Percentiles rank a stretch among this genome's conserved stretches.
Conservation (phyloP, 169 alveolate species). For the Eimeria maxima region DNA sequence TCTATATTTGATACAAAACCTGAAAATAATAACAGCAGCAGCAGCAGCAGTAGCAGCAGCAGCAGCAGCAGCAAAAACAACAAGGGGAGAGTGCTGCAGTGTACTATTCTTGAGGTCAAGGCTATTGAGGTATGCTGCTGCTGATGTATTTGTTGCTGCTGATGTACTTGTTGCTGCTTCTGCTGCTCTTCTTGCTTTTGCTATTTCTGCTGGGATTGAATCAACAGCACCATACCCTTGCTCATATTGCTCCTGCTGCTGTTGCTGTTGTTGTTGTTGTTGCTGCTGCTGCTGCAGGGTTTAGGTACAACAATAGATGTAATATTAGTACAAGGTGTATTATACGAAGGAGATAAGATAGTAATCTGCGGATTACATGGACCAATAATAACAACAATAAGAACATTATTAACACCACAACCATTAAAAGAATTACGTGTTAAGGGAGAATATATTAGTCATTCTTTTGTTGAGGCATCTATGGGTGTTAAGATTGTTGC, state of each 20-base stretch:
- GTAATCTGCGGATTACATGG: conserved; percentile 98
- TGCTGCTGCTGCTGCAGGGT: conserved; percentile 88
- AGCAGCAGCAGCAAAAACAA: conserved; percentile 86
- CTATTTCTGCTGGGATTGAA: neutral
- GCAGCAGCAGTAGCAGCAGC: neutral
- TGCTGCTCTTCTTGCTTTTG: conserved; percentile 8
- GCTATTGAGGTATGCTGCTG: conserved; percentile 90
- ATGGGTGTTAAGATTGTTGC: conserved; percentile 97
- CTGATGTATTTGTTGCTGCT: conserved; percentile 13
- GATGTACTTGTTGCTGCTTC: conserved; percentile 6
- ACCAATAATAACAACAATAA: conserved; percentile 97
- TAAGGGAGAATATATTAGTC: conserved; percentile 98
- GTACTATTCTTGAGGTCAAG: conserved; percentile 98
- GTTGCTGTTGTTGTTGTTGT: neutral
- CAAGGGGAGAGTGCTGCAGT: conserved; percentile 90
- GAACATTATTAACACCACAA: conserved; percentile 99
- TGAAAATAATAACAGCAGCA: too few relatives aligned
- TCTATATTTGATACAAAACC: neutral
- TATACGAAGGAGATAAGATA: conserved; percentile 97
- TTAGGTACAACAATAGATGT: conserved; percentile 99
- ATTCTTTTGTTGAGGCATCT: conserved; percentile 95
- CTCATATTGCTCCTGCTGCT: neutral
- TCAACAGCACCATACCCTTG: neutral
- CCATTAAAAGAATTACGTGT: conserved; percentile 99
- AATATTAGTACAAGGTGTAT: conserved; percentile 97